phyloP scores from a whole-genome alignment of 2,329 filamentous ascomycete species.

The Dryadomyces quercivorus region DNA sequence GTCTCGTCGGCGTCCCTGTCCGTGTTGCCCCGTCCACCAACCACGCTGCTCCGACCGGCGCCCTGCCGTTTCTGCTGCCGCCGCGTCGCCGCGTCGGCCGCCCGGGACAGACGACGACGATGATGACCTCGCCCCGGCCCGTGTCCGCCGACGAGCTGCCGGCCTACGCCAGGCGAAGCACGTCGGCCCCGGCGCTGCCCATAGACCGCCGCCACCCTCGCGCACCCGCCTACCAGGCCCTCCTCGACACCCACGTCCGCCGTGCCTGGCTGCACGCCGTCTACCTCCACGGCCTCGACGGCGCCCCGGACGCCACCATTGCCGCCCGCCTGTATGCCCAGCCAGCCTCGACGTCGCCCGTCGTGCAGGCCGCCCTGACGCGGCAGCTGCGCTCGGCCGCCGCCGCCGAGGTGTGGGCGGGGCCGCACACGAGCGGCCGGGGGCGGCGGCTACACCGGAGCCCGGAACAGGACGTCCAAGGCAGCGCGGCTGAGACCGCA shows the following conservation, averaged over 20 bases:
- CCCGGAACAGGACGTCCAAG: slow-evolving; percentile 6
- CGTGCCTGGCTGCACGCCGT: slow-evolving; percentile 80
- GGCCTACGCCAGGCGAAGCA: slow-evolving; percentile 8
- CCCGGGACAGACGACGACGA: neutral
- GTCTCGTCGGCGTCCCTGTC: slow-evolving; percentile 60
- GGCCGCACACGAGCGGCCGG: slow-evolving; percentile 1
- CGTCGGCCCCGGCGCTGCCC: neutral
- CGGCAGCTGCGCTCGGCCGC: slow-evolving; percentile 63
- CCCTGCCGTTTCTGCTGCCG: slow-evolving; percentile 78
- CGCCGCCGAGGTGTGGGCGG: slow-evolving; percentile 38
- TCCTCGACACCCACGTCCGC: slow-evolving; percentile 67
- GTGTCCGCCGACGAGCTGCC: slow-evolving; percentile 15
- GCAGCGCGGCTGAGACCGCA: slow-evolving; percentile 12
- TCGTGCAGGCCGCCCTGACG: slow-evolving; percentile 52
- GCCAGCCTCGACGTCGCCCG: slow-evolving; percentile 42
- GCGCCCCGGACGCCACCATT: slow-evolving; percentile 53
- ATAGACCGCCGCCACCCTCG: neutral
- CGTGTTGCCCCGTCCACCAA: slow-evolving; percentile 65
- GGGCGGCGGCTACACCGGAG: slow-evolving; percentile 21
- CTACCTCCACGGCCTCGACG: slow-evolving; percentile 44
- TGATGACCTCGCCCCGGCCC: slow-evolving; percentile 7
- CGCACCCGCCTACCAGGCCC: slow-evolving; percentile 64
- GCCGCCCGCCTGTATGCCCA: slow-evolving; percentile 60
- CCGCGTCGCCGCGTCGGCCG: slow-evolving; percentile 20
- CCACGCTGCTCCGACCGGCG: slow-evolving; percentile 80